These are phyloP conservation scores for Penicillium odoratum DNA, from an alignment of 495 filamentous ascomycete genomes.

Conservation along the genomic window DNA sequence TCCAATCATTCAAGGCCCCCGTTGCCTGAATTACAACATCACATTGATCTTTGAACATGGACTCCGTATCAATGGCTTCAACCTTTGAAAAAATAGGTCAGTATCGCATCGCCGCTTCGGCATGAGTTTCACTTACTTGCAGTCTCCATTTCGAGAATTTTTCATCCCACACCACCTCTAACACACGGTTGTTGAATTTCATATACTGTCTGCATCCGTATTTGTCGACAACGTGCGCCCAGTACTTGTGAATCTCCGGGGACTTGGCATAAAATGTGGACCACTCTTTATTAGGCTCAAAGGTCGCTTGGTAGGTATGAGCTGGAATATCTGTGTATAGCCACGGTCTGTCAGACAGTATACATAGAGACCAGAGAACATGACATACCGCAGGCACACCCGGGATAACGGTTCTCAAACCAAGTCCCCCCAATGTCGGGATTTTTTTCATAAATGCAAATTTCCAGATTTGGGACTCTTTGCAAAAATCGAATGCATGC, in stretches of 20 bases:
- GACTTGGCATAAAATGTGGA: slow-evolving; percentile 55
- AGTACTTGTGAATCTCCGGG: slow-evolving; percentile 58
- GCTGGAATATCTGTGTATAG: slow-evolving; percentile 49
- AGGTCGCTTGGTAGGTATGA: slow-evolving; percentile 51
- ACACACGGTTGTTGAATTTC: no score
- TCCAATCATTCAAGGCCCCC: no score
- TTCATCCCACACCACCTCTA: no score
- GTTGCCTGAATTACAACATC: slow-evolving; percentile 32
- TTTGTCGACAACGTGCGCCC: slow-evolving; percentile 47
- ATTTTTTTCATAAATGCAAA: slow-evolving; percentile 51
- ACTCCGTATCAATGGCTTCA: no score
- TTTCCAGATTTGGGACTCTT: slow-evolving; percentile 35
- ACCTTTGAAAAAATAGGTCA: no score
- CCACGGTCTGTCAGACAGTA: no score
- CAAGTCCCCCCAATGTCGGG: slow-evolving; percentile 50
- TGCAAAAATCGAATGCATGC: slow-evolving; percentile 39
- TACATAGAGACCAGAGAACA: no score
- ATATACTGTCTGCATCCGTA: slow-evolving; percentile 24
- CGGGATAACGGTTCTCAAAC: slow-evolving; percentile 55
- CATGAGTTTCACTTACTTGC: no score
- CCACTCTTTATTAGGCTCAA: slow-evolving; percentile 62
- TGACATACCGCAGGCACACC: slow-evolving; percentile 34
- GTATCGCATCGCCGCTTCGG: no score
- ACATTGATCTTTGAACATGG: background rate
- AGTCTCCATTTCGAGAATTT: no score